Evolutionary conservation across 371 early-diverging fungal species (phyloP), one percentile per base, ranked within the genome.

Genomic region (Mortierella sp.): DNA sequence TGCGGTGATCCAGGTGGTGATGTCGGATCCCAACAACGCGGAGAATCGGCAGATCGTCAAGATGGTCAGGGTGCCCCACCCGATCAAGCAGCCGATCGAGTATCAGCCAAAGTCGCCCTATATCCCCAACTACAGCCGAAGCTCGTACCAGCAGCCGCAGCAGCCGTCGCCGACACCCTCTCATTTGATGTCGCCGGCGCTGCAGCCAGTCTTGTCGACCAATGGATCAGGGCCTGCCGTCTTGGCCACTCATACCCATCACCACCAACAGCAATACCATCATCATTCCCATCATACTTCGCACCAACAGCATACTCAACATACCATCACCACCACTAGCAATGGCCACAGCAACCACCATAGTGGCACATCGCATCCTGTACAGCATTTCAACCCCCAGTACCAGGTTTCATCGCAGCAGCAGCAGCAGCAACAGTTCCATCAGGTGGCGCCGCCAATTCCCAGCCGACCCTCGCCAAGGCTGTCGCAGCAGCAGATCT

Each of bases 211-310:
- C 40, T 53, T 82, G 66, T 82, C 83, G 1, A 68, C 50, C 2
- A 71, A 52, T 47, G 61, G 74, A 22, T 71, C 83, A 29, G 78
- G 65, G 19, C 83, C 83, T 26, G 83, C 78, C n/a, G 76, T 82
- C n/a, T 34, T 82, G 43, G 66, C 83, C 19, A 45, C 79, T 8
- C 83, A 77, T 72, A 52, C 72, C 9, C 78, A 77, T 5, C 65
- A 39, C 2, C 44, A 67, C 9, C 65, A 50, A 2, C 68, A 47
- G 26, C 67, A 58, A 24, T 67, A 53, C 45, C 55, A 55, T 7
- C 9, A n/a, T 31, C 55, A 53, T 53, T 37, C 53, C 7, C 9
- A n/a, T 31, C 55, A 53, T 53, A 45, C 53, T 53, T 29, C 53
- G 26, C 29, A 55, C 11, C 70, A 61, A 13, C 70, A 70, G n/a